Conservation (phyloP, 2,329 filamentous ascomycete genomes). For the Aspergillus brunneoviolaceus region DNA sequence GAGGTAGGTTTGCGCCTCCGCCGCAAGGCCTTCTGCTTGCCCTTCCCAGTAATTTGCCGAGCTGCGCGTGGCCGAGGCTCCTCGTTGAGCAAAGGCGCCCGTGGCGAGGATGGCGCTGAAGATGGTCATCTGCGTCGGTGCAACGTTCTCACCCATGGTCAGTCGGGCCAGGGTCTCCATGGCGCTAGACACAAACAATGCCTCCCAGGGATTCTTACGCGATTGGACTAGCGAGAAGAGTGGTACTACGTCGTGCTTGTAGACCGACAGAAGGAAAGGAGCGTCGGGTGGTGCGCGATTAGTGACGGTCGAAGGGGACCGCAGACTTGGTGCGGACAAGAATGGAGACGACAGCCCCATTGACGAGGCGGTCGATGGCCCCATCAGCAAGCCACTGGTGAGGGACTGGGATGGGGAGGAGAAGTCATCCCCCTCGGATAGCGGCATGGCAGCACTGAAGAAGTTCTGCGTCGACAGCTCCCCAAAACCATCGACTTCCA, state of each 20-base stretch:
- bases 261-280: constrained; percentile 41
- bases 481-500: neutral
- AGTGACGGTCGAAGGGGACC: neutral
- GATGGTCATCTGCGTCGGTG: constrained; percentile 39
- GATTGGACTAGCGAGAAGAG: constrained; percentile 31
- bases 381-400: neutral
- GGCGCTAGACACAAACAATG: constrained; percentile 45
- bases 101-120: constrained; percentile 45
- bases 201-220: constrained; percentile 47
- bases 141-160: constrained; percentile 41
- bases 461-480: constrained; percentile 3
- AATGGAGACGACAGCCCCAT: neutral
- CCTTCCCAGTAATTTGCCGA: constrained; percentile 32
- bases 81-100: constrained; percentile 45
- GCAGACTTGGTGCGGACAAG: neutral
- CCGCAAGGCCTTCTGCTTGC: constrained; percentile 29
- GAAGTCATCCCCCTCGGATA: neutral
- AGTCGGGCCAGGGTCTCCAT: constrained; percentile 46
- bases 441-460: constrained; percentile 10
- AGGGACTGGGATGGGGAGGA: neutral
- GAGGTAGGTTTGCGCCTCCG: constrained; percentile 33
- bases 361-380: neutral
- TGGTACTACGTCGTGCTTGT: constrained; percentile 36
- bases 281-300: constrained; percentile 29
- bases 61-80: constrained; percentile 23